A percentile compares a stretch with the other conserved stretches of the same genome.
phyloP scores from a whole-genome alignment of 2,329 filamentous ascomycete species.

The Pseudocercospora macadamiae region DNA sequence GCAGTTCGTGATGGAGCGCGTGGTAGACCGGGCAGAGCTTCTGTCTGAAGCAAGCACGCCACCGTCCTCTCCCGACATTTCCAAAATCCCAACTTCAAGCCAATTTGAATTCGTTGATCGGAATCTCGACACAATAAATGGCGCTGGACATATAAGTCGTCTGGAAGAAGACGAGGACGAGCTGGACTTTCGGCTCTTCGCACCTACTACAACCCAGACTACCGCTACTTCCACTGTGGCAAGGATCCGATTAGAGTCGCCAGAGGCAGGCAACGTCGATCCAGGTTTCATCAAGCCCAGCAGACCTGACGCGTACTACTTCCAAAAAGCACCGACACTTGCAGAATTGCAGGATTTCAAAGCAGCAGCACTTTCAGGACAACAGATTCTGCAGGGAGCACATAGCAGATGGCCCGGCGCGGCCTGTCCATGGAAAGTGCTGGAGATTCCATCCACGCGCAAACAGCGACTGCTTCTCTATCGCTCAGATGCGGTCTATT shows the following conservation, averaged over 20 bases:
- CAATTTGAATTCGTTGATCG: slow-evolving; percentile 26
- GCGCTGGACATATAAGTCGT: too few species aligned
- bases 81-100: slow-evolving; percentile 7
- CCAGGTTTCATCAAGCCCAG: slow-evolving; percentile 23
- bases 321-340: slow-evolving; percentile 5
- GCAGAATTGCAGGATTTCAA: slow-evolving; percentile 16
- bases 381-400: slow-evolving; percentile 21
- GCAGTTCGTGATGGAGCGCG: slow-evolving; percentile 23
- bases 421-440: slow-evolving; percentile 29
- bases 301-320: slow-evolving; percentile 27
- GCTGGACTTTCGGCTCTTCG: slow-evolving; percentile 28
- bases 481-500: slow-evolving; percentile 8
- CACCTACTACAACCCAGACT: slow-evolving; percentile 11
- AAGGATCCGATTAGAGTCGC: slow-evolving; percentile 30
- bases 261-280: slow-evolving; percentile 16
- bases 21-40: slow-evolving; percentile 26
- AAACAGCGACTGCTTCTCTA: slow-evolving; percentile 16
- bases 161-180: slow-evolving; percentile 21
- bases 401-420: slow-evolving; percentile 21
- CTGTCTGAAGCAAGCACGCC: slow-evolving; percentile 17
- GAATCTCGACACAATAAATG: too few species aligned
- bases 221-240: slow-evolving; percentile 5
- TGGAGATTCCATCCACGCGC: slow-evolving; percentile 20
- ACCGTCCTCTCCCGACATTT: slow-evolving; percentile 17
- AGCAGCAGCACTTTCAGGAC: slow-evolving; percentile 21